These are phyloP conservation scores for Phytophthora brassicae DNA, from an alignment of 352 stramenopile species.

Conservation along the genomic window DNA sequence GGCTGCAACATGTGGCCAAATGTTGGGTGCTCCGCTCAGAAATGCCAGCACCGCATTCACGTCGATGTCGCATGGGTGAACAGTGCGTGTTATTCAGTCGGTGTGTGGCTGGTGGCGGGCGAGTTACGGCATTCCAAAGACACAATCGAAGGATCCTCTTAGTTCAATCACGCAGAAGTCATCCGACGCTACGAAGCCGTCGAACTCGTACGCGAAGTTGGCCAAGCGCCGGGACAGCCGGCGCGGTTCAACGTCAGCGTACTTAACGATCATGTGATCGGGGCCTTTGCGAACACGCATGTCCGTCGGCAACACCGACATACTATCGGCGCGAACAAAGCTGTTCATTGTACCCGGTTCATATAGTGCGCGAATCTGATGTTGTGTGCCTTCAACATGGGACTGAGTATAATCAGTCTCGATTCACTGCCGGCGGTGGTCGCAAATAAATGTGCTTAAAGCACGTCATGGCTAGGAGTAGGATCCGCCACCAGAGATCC, in stretches of 20 bases:
- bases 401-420: conserved; percentile 13
- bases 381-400: conserved; percentile 12
- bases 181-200: conserved; percentile 17
- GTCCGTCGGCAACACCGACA: conserved; percentile 16
- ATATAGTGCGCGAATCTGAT: conserved; percentile 10
- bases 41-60: conserved; percentile 15
- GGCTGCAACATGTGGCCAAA: conserved; percentile 13
- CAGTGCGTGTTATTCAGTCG: conserved; percentile 17
- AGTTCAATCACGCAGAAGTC: conserved; percentile 39
- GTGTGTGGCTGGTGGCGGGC: conserved; percentile 27
- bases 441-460: conserved; percentile 12
- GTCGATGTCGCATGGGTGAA: conserved; percentile 16
- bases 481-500: too few species aligned
- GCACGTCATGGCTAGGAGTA: background rate
- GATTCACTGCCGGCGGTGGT: conserved; percentile 17
- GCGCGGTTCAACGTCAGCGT: conserved; percentile 21
- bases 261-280: conserved; percentile 16
- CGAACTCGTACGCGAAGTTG: conserved; percentile 19
- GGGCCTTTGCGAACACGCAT: conserved; percentile 8
- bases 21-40: conserved; percentile 5
- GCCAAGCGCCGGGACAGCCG: conserved; percentile 3
- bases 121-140: conserved; percentile 35
- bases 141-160: conserved; percentile 25
- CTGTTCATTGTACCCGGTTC: conserved; percentile 30
- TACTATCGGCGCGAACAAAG: conserved; percentile 21